Evolutionary conservation across 1,284 basidiomycete genomes (phyloP), one percentile per base, ranked within the genome.

Genomic region (Ganoderma multipileum): DNA sequence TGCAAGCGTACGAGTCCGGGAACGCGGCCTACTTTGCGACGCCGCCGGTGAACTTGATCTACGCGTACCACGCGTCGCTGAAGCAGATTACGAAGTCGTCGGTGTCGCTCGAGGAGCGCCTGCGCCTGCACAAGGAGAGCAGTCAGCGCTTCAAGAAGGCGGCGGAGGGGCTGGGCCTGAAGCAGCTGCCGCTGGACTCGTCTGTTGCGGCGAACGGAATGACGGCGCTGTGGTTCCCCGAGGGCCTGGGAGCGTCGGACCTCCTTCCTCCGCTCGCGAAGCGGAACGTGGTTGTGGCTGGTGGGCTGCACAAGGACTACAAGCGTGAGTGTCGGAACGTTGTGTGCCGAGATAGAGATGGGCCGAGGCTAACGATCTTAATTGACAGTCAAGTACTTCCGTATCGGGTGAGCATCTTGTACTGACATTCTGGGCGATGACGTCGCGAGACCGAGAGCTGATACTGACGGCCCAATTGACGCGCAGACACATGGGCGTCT

Each of bases 1-100:
- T 98, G 96, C 88, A 91, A 74, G 91, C 93, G 1, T 98, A 98
- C 80, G 94, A 95, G 82, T 79, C 81, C 66, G 91, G 91, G 67
- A 81, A 81, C 12, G 82, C 93, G 0, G 90, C 90, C 36, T 98
- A 98, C 85, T 98, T 98, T 80, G 96, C 96, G n/a, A 98, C 96
- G 1, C 96, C 92, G 11, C 95, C 95, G 16, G 95, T 97, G 71
- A 97, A 99, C 83, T 89, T 99, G 73, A 90, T 99, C 77, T 95
- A 96, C 81, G 95, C 97, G 0, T 94, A 95, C 79, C 89, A 94
- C 79, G 85, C 89, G 36, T 94, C 95, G 12, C 88, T 99, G 66
- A 85, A 83, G 62, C 85, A 87, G 71, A 96, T 99, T 80, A 88
- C 86, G 9, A 85, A 83, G 76, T 81, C 80, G 42, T 75, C 83